Evolutionary conservation across 1,139 yeast genomes (phyloP).

Genomic region (Pichia sp.): DNA sequence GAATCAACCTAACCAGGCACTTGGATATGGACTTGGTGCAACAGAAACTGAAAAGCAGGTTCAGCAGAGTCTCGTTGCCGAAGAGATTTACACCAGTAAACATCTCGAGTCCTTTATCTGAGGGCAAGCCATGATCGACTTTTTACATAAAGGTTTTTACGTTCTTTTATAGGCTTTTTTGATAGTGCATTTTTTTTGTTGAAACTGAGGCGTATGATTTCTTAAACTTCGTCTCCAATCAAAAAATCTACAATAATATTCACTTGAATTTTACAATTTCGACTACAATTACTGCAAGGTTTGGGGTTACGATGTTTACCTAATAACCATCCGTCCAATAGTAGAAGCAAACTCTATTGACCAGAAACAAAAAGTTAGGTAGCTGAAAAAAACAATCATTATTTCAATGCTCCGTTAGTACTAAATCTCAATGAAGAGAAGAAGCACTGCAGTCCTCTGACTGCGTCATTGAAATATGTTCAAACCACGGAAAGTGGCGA

Average conservation of each 20-base stretch:
- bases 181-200: background rate
- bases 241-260: too few species aligned
- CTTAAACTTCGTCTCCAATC: too few species aligned
- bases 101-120: constrained; percentile 51
- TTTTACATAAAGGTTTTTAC: background rate
- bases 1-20: constrained; percentile 85
- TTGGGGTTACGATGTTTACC: constrained; percentile 11
- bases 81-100: constrained; percentile 89
- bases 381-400: constrained; percentile 24
- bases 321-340: constrained; percentile 18
- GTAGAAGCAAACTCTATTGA: constrained; percentile 12
- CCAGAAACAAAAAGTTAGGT: constrained; percentile 22
- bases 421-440: constrained; percentile 37
- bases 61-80: constrained; percentile 84
- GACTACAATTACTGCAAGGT: background rate
- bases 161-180: background rate
- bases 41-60: constrained; percentile 76
- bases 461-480: constrained; percentile 51
- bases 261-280: constrained; percentile 1
- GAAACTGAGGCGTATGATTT: too few species aligned
- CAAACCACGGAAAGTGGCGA: constrained; percentile 18
- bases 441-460: constrained; percentile 57
- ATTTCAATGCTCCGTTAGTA: constrained; percentile 69
- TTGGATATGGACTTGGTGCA: constrained; percentile 87
- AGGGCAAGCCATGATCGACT: constrained; percentile 21